These are phyloP conservation scores for Lactuca sativa DNA, from an alignment of 129 eudicot species.

Conservation along the genomic window DNA sequence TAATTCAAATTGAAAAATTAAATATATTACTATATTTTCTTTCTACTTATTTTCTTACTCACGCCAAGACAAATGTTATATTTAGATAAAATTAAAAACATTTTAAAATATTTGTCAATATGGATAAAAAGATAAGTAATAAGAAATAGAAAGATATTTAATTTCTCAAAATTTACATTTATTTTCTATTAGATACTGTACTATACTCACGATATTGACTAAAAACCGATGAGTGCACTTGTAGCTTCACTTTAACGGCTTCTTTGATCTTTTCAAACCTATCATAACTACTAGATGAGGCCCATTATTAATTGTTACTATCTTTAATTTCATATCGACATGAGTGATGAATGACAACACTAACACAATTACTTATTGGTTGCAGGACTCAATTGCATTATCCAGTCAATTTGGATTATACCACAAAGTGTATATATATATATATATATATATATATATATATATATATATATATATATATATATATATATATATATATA, in stretches of 20 bases:
- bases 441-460: background rate
- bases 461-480: too few species aligned
- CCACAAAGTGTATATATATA: background rate
- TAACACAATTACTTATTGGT: slow-evolving; percentile 1
- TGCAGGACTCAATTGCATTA: slow-evolving; percentile 14
- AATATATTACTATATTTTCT: too few species aligned
- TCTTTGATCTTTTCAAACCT: slow-evolving; percentile 1
- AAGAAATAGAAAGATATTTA: too few species aligned
- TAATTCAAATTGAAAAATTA: too few species aligned
- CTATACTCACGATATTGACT: background rate
- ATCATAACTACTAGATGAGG: slow-evolving; percentile 10
- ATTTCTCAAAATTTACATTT: background rate
- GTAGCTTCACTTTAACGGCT: slow-evolving; percentile 23
- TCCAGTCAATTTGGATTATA: slow-evolving; percentile 14
- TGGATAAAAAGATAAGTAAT: too few species aligned
- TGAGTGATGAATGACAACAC: slow-evolving; percentile 13
- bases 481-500: too few species aligned
- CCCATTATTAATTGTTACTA: background rate
- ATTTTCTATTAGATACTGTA: background rate
- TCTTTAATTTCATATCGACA: slow-evolving; percentile 12
- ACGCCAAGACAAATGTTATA: too few species aligned
- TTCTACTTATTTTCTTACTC: too few species aligned
- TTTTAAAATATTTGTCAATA: too few species aligned
- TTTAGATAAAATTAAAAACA: too few species aligned
- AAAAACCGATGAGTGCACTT: slow-evolving; percentile 9